These are phyloP conservation scores for Emergomyces pasteurianus DNA, from an alignment of 2,329 filamentous ascomycete species.

Conservation along the genomic window DNA sequence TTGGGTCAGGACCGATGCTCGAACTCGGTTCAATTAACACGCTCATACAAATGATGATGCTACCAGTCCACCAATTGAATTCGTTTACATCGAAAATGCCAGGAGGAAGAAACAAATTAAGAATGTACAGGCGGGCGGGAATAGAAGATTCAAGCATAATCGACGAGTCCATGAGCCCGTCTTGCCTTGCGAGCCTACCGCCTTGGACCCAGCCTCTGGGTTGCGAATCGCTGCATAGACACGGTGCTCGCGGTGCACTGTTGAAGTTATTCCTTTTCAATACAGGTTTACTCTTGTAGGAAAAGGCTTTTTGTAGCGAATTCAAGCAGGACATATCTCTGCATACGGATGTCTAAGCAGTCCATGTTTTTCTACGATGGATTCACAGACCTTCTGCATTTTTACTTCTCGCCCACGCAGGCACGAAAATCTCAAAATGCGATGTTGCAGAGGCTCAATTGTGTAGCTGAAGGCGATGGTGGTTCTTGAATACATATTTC, in stretches of 20 bases:
- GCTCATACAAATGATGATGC: too few relatives aligned
- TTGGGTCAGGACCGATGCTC: too few relatives aligned
- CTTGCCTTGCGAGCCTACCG: too few relatives aligned
- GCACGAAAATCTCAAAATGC: not conserved
- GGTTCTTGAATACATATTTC: not conserved
- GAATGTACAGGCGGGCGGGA: too few relatives aligned
- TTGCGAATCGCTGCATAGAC: conserved; percentile 12
- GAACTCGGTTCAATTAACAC: too few relatives aligned
- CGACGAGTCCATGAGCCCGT: too few relatives aligned
- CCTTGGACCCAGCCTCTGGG: conserved; percentile 3
- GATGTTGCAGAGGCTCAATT: conserved; percentile 1
- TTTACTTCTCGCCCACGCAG: conserved; percentile 9
- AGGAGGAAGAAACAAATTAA: too few relatives aligned
- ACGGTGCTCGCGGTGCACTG: conserved; percentile 13
- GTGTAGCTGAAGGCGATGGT: not conserved
- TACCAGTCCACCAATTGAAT: too few relatives aligned
- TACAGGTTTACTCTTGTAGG: conserved; percentile 14
- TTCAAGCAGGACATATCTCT: conserved; percentile 12
- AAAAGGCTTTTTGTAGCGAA: conserved; percentile 10
- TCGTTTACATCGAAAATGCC: too few relatives aligned
- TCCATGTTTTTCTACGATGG: conserved; percentile 6
- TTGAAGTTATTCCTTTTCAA: conserved; percentile 13
- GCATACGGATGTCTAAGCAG: conserved; percentile 9
- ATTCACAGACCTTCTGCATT: conserved; percentile 4
- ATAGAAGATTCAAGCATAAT: too few relatives aligned